A percentile compares a stretch with the other conserved stretches of the same genome.
These are phyloP conservation scores for Anacardium occidentale DNA, from an alignment of 345 rosid species.

Conservation along the genomic window DNA sequence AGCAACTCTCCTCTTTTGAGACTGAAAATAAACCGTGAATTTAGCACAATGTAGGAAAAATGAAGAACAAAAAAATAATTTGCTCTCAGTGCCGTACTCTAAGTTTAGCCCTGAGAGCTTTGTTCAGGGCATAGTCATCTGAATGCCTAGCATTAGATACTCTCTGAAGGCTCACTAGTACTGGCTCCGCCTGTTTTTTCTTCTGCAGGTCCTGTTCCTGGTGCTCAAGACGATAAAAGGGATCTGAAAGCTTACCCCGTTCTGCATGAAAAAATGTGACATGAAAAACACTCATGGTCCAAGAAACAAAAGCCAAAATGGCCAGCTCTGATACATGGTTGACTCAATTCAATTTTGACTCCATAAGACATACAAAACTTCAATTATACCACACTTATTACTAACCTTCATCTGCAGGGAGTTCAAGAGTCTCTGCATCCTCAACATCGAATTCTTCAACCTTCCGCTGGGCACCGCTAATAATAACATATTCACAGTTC, in stretches of 20 bases:
- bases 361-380: not conserved
- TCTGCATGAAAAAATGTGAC: conserved; percentile 40
- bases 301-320: not conserved
- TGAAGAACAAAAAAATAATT: not conserved
- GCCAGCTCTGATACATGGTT: not conserved
- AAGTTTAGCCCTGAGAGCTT: conserved; percentile 69
- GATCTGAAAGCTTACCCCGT: conserved; percentile 91
- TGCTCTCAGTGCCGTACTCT: conserved; percentile 40
- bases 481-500: conserved; percentile 85
- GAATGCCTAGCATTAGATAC: conserved; percentile 80
- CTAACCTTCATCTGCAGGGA: conserved; percentile 94
- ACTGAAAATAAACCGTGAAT: conserved; percentile 28
- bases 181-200: conserved; percentile 96
- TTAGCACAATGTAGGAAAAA: not conserved
- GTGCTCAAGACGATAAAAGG: conserved; percentile 91
- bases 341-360: not conserved
- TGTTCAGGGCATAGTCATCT: conserved; percentile 85
- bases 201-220: conserved; percentile 88
- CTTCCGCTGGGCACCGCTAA: conserved; percentile 86
- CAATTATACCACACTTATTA: not conserved
- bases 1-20: conserved; percentile 80
- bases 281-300: not conserved
- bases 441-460: conserved; percentile 82
- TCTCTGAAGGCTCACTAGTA: conserved; percentile 75
- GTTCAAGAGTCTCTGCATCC: conserved; percentile 91